These are phyloP conservation scores for Yueomyces sinensis DNA, from an alignment of 805 yeast genomes.

Conservation along the genomic window DNA sequence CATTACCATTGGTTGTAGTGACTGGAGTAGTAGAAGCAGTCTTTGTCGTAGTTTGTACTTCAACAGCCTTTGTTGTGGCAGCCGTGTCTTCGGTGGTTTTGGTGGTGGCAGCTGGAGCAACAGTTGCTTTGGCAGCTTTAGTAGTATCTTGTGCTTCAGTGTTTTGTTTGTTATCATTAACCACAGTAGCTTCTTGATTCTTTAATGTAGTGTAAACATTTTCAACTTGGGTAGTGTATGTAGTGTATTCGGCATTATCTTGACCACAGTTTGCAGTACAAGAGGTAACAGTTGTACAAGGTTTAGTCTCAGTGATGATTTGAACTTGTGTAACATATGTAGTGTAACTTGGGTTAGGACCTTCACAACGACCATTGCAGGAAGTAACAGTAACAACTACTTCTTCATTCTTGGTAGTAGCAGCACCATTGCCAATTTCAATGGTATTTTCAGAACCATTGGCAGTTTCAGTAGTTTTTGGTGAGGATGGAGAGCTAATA, in stretches of 20 bases:
- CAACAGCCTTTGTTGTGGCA: not conserved
- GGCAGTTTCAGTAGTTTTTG: constrained; percentile 14
- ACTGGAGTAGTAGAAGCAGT: constrained; percentile 1
- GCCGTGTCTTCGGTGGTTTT: not conserved
- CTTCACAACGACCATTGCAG: not conserved
- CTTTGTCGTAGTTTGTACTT: not conserved
- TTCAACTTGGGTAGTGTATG: not conserved
- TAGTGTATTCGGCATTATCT: not conserved
- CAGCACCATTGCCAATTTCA: constrained; percentile 9
- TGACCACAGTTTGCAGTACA: not conserved
- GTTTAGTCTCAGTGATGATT: not conserved
- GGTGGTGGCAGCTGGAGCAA: not conserved
- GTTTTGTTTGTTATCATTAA: no score
- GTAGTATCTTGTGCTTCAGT: no score
- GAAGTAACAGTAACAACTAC: not conserved
- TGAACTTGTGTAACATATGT: not conserved
- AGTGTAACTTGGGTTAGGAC: constrained; percentile 4
- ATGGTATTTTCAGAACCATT: constrained; percentile 5
- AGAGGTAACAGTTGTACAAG: not conserved
- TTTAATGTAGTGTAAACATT: not conserved
- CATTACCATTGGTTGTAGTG: constrained; percentile 4
- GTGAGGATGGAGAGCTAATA: no score
- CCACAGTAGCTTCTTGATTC: not conserved
- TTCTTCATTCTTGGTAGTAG: not conserved
- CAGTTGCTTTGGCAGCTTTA: not conserved